Evolutionary conservation across 768 basidiomycete genomes (phyloP), one percentile per base, ranked within the genome.

Genomic region (Lepiota brunneoincarnata): DNA sequence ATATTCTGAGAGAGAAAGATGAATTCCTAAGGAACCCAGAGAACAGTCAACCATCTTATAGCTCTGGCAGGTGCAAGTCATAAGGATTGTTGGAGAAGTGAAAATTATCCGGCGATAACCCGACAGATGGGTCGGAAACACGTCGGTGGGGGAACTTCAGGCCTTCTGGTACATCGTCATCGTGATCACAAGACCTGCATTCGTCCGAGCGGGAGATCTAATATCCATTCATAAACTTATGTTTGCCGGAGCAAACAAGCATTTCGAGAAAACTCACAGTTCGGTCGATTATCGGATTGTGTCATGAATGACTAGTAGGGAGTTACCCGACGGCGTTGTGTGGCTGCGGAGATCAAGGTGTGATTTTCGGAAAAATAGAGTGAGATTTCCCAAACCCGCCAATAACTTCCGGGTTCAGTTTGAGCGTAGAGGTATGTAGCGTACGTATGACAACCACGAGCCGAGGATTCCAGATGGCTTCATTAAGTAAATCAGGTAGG

Each of bases 91-190:
- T 57, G 56, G 54, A 56, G 45, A 24, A 47, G 55, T 68, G 74
- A 50, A 70, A 31, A 31, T n/a, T 31, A 31, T 71, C 59, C 73
- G 72, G 73, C 49, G 61, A 71, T 72, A 66, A 60, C 61, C 69
- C 70, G 71, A 69, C 58, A 39, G 21, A n/a, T 18, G 18, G 45
- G 9, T 12, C 64, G 66, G 66, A 66, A 64, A 64, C 57, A 63
- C 60, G 58, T 70, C 69, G 66, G 69, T 46, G 56, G 49, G 58
- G 55, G 49, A 53, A 37, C 39, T 42, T 45, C 51, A 54, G 38
- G 49, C 31, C 34, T 28, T 21, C 39, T 40, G 34, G 46, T 40
- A 48, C 23, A 37, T 51, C 43, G 46, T 40, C 46, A 43, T 35
- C 49, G 55, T 56, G 61, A 62, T 68, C 67, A 69, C 66, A 67